Conservation (phyloP, 163 green algal genomes). For the Chlorella variabilis region DNA sequence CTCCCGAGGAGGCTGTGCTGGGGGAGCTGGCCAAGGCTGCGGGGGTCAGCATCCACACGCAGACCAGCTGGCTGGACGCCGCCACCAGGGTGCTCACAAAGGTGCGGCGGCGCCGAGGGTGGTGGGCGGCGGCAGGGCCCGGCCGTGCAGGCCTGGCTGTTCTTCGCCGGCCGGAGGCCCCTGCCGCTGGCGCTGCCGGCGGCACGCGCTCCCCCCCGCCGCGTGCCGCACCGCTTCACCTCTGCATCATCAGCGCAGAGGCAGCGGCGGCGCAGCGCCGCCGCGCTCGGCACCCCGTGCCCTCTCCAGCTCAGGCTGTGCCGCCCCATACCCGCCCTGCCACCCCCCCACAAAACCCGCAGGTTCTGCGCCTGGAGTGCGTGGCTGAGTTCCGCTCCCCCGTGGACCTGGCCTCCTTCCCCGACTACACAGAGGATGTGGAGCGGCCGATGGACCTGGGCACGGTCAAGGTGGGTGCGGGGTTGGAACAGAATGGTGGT, state of each 20-base stretch:
- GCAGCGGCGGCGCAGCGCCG: no score
- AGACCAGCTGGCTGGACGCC: constrained; percentile 7
- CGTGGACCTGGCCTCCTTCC: constrained; percentile 27
- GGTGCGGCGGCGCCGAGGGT: background rate
- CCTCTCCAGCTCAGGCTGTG: no score
- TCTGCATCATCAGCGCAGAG: background rate
- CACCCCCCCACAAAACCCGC: background rate
- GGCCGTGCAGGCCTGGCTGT: no score
- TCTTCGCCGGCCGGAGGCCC: no score
- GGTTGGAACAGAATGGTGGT: no score
- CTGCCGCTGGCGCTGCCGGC: no score
- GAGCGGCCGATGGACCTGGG: constrained; percentile 89
- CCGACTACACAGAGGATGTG: constrained; percentile 6
- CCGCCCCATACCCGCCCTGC: background rate
- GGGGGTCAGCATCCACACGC: constrained; percentile 14
- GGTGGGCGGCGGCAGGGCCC: no score
- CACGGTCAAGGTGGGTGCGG: constrained; percentile 70
- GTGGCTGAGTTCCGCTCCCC: constrained; percentile 14
- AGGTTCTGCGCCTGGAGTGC: constrained; percentile 34
- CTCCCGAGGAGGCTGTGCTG: background rate
- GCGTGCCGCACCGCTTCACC: background rate
- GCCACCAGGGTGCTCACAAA: constrained; percentile 3
- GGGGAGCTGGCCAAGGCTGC: constrained; percentile 8
- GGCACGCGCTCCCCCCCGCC: no score
- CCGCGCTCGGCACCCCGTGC: no score